These are phyloP conservation scores for Microstegium vimineum DNA, from an alignment of 176 grass and related monocot species.

Conservation along the genomic window DNA sequence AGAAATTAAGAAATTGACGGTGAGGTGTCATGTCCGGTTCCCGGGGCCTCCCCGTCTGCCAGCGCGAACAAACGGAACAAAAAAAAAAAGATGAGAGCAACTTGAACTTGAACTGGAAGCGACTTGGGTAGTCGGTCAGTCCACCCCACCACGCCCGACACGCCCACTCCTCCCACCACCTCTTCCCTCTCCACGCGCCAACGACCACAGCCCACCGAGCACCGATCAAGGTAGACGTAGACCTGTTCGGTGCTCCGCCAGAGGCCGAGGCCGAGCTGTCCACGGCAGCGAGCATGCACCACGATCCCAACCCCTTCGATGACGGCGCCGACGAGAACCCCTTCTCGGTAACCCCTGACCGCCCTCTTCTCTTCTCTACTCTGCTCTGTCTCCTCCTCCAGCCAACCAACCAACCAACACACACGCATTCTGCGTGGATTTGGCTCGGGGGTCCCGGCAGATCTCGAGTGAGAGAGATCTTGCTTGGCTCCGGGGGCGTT, in stretches of 20 bases:
- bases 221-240: no score
- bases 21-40: background rate
- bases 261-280: background rate
- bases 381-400: no score
- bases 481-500: background rate
- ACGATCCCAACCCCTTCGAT: constrained; percentile 84
- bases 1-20: background rate
- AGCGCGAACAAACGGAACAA: background rate
- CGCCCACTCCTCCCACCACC: constrained; percentile 26
- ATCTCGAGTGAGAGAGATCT: constrained; percentile 32
- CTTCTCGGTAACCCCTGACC: constrained; percentile 51
- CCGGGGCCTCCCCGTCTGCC: background rate
- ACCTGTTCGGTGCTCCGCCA: background rate
- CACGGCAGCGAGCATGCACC: constrained; percentile 50
- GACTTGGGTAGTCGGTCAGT: constrained; percentile 21
- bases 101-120: constrained; percentile 27
- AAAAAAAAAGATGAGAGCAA: background rate
- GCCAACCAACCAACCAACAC: background rate
- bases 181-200: background rate
- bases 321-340: constrained; percentile 65
- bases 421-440: background rate
- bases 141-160: constrained; percentile 18
- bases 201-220: background rate
- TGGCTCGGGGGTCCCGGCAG: background rate
- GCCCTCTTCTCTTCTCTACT: background rate